Evolutionary conservation across 2,329 filamentous ascomycete species (phyloP).

Genomic region (Trichoderma breve): DNA sequence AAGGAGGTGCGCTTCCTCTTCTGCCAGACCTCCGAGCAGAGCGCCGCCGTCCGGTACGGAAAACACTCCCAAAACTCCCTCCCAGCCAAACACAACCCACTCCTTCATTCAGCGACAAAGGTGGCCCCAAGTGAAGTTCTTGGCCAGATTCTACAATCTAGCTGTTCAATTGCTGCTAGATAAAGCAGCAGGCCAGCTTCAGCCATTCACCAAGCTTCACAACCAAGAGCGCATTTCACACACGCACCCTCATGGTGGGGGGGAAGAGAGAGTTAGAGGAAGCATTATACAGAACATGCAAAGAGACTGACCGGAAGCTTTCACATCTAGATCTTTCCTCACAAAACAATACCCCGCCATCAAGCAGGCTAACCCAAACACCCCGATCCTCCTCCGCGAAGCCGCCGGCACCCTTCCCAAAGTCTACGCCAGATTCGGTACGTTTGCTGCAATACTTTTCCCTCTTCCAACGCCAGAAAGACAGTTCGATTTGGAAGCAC

Average conservation of each 20-base stretch:
- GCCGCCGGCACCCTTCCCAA: slow-evolving; percentile 79
- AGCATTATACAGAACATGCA: background rate
- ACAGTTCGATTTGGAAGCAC: background rate
- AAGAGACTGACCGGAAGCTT: slow-evolving; percentile 21
- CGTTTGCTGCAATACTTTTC: slow-evolving; percentile 14
- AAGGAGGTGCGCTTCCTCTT: slow-evolving; percentile 97
- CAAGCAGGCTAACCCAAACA: slow-evolving; percentile 98
- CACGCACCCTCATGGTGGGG: background rate
- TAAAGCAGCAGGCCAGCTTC: background rate
- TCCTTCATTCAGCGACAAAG: background rate
- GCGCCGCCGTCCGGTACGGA: slow-evolving; percentile 78
- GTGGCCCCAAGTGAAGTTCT: no score
- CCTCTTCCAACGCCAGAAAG: background rate
- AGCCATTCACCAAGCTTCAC: background rate
- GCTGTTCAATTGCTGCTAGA: background rate
- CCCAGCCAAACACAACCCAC: background rate
- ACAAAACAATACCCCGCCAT: slow-evolving; percentile 91
- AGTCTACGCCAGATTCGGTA: slow-evolving; percentile 92
- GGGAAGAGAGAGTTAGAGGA: background rate
- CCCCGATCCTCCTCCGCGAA: slow-evolving; percentile 92
- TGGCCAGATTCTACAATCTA: background rate
- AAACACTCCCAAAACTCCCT: background rate
- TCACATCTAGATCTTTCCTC: slow-evolving; percentile 76
- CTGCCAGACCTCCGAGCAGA: slow-evolving; percentile 90
- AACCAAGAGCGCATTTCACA: background rate